A percentile compares a stretch with the other conserved stretches of the same genome.
These are phyloP conservation scores for Leccinum aurantiacum DNA, from an alignment of 768 basidiomycete genomes.

Conservation along the genomic window DNA sequence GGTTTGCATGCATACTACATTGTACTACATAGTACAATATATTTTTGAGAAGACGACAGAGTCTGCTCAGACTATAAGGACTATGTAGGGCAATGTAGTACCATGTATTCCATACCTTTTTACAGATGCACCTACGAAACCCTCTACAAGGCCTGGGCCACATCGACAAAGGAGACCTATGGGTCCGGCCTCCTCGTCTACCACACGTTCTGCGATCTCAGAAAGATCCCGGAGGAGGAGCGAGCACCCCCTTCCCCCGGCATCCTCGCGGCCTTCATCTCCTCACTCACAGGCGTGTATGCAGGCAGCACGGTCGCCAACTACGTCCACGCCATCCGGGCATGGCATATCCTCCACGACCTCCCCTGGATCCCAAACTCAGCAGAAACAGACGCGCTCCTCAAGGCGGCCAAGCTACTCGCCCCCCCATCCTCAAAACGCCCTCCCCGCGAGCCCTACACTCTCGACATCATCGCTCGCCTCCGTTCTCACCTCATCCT, in stretches of 20 bases:
- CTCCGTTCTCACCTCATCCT: neutral
- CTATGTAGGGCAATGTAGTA: too few species aligned
- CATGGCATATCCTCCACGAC: neutral
- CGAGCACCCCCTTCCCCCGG: too few species aligned
- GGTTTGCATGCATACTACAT: too few species aligned
- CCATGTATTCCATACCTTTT: too few species aligned
- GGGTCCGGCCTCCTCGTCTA: neutral
- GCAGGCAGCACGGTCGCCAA: too few species aligned
- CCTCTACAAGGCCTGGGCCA: neutral
- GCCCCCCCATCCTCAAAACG: neutral
- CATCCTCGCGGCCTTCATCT: too few species aligned
- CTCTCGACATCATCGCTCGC: neutral
- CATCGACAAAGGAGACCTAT: neutral
- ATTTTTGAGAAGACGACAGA: too few species aligned
- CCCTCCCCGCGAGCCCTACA: neutral
- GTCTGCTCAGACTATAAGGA: too few species aligned
- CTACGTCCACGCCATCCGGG: too few species aligned
- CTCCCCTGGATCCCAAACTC: neutral
- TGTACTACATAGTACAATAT: too few species aligned
- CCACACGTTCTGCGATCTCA: neutral
- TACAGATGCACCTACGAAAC: neutral
- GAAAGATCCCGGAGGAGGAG: neutral
- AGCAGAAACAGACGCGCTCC: neutral
- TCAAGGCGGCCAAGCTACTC: neutral
- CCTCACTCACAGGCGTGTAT: too few species aligned